Conservation (phyloP, 257 asterid species). For the Ilex aquifolium region DNA sequence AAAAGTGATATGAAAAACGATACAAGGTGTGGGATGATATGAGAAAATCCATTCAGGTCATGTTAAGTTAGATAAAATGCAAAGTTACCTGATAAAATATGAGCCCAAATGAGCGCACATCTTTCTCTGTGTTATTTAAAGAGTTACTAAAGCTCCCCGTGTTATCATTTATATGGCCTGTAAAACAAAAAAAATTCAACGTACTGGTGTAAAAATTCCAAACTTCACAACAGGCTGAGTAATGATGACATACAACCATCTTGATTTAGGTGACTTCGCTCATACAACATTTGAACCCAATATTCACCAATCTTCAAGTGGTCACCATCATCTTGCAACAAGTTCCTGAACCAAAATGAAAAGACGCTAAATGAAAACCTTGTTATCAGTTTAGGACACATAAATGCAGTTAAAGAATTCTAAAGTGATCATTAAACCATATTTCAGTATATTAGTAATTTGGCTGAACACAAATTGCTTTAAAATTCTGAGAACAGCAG, state of each 20-base stretch:
- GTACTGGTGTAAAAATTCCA: background rate
- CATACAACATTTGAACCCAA: constrained; percentile 59
- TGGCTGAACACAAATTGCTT: too few species aligned
- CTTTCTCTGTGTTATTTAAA: constrained; percentile 33
- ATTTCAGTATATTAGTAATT: too few species aligned
- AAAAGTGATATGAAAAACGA: background rate
- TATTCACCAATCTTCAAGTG: constrained; percentile 59
- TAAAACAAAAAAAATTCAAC: background rate
- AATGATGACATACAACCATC: constrained; percentile 26
- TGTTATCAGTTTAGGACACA: background rate
- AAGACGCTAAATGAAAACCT: background rate
- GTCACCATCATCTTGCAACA: constrained; percentile 57
- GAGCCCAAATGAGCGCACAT: constrained; percentile 41
- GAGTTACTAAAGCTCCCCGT: constrained; percentile 5
- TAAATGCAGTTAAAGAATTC: too few species aligned
- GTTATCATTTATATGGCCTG: constrained; percentile 19
- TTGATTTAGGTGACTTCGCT: constrained; percentile 37
- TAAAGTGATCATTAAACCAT: too few species aligned
- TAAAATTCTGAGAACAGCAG: too few species aligned
- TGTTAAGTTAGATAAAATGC: background rate
- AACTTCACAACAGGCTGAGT: background rate
- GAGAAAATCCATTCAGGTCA: too few species aligned
- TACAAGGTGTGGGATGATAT: background rate
- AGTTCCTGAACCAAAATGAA: constrained; percentile 32
- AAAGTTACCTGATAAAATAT: constrained; percentile 41